Evolutionary conservation across 2,329 filamentous ascomycete species (phyloP).

Genomic region (Alternaria burnsii): DNA sequence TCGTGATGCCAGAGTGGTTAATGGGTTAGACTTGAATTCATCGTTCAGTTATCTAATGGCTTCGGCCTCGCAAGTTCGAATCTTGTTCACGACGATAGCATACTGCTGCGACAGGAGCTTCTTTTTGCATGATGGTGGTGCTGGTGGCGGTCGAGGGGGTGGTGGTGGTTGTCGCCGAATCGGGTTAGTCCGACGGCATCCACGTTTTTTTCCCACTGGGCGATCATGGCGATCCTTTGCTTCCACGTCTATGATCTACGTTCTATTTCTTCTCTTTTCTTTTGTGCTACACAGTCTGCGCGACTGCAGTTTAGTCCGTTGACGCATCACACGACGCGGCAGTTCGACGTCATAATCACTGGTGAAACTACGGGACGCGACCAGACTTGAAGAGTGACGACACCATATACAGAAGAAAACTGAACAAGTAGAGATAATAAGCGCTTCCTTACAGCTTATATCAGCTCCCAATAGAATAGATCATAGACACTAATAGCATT

Average conservation of each 20-base stretch:
- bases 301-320: not conserved
- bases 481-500: no score
- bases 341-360: not conserved
- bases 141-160: no score
- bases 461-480: no score
- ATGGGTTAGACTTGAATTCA: constrained; percentile 54
- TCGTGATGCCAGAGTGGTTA: constrained; percentile 53
- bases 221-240: not conserved
- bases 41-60: constrained; percentile 52
- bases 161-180: no score
- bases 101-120: no score
- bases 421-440: no score
- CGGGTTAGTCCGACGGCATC: not conserved
- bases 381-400: not conserved
- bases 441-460: no score
- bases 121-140: not conserved
- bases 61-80: constrained; percentile 49
- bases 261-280: not conserved
- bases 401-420: no score
- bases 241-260: not conserved
- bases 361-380: not conserved
- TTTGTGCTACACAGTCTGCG: not conserved
- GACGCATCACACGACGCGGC: not conserved
- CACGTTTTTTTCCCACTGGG: not conserved
- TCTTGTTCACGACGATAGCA: not conserved